Evolutionary conservation across 2,329 filamentous ascomycete genomes (phyloP), one percentile per base, ranked within the genome.

Genomic region (Alternaria gaisen): DNA sequence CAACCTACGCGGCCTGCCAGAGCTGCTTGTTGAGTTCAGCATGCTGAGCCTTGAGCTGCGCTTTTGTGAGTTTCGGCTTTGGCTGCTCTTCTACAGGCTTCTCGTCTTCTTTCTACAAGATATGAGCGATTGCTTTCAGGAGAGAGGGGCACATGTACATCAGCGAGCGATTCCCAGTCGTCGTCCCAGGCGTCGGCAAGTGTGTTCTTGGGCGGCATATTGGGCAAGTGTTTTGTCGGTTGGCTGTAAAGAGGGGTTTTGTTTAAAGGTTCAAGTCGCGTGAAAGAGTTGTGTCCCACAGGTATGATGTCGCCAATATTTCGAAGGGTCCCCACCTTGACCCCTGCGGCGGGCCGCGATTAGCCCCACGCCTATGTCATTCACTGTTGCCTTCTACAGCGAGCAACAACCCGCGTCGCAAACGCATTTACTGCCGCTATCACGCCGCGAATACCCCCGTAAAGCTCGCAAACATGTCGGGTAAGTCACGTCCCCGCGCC

Each of bases 131-230:
- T 22, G 61, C 60, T 34, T 16, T 36, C 24, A 20, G 51, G 56
- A n/a, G 53, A 20, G 57, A 38, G 56, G 43, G 51, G 53, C 42
- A 48, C 36, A 59, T 76, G 46, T 82, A 89, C 87, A 81, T 97
- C 93, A 58, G 91, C 92, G 74, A 91, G 86, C 6, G 83, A 81
- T 77, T 94, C 92, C 93, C 94, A 98, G 73, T 97, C 92, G 71
- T 97, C 90, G 66, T 94, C 93, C 94, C 94, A 97, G 20, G 93
- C 94, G 77, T 75, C 75, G 9, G 72, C 73, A 20, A 90, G 78
- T 22, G 78, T 79, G 48, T 69, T 66, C 70, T 83, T 80, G 14
- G 72, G 60, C 20, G 72, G 59, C 72, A 75, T 74, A 12, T 24
- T 58, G 69, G 66, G 61, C 47, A 10, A 12, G 16, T 30, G 30